Evolutionary conservation across 2,329 filamentous ascomycete genomes (phyloP).

Genomic region (Fusarium liriodendri): DNA sequence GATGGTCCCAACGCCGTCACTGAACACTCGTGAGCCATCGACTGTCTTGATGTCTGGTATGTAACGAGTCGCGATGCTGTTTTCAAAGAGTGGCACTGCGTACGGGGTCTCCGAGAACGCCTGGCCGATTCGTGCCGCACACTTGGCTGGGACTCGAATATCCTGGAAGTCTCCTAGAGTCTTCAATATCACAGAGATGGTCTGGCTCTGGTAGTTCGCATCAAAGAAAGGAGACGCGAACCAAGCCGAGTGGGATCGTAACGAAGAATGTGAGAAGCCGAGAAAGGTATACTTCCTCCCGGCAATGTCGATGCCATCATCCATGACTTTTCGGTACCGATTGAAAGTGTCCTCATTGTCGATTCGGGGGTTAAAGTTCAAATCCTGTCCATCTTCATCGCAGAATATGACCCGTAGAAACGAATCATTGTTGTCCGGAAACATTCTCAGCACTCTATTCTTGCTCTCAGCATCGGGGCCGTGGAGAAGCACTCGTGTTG

Average conservation of each 20-base stretch:
- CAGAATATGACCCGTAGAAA: slow-evolving; percentile 79
- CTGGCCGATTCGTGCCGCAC: slow-evolving; percentile 70
- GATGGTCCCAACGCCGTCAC: slow-evolving; percentile 83
- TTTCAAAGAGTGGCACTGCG: slow-evolving; percentile 62
- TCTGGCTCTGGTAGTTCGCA: slow-evolving; percentile 45
- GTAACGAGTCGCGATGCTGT: slow-evolving; percentile 45
- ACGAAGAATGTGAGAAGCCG: slow-evolving; percentile 83
- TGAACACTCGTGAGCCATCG: slow-evolving; percentile 71
- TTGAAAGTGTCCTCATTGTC: slow-evolving; percentile 61
- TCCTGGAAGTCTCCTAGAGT: slow-evolving; percentile 61
- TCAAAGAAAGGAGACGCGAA: slow-evolving; percentile 62
- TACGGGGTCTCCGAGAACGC: slow-evolving; percentile 81
- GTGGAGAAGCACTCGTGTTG: slow-evolving; percentile 65
- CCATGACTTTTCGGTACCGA: slow-evolving; percentile 71
- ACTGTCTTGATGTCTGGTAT: slow-evolving; percentile 65
- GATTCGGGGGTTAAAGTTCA: slow-evolving; percentile 67
- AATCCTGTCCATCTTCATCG: slow-evolving; percentile 76
- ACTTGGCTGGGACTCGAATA: slow-evolving; percentile 65
- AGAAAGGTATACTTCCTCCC: slow-evolving; percentile 74
- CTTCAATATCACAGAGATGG: slow-evolving; percentile 57
- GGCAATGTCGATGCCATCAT: slow-evolving; percentile 70
- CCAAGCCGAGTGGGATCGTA: slow-evolving; percentile 79
- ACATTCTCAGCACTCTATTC: slow-evolving; percentile 78
- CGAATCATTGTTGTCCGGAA: slow-evolving; percentile 66
- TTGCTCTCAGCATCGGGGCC: slow-evolving; percentile 75